Percentiles rank a stretch among this genome's conserved stretches.
Conservation (phyloP, 805 yeast genomes). For the Yamadazyma scolyti region DNA sequence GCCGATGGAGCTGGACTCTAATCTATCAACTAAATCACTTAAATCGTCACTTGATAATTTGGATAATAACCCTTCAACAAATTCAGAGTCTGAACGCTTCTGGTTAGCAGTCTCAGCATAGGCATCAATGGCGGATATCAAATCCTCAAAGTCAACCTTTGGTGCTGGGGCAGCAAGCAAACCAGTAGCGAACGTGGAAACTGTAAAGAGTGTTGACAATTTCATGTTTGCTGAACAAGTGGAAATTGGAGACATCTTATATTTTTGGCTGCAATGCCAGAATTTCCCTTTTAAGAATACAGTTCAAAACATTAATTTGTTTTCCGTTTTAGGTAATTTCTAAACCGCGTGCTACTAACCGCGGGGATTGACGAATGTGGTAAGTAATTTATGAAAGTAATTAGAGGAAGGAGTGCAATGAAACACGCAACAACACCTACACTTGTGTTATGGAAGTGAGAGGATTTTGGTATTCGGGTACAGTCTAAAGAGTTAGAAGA, state of each 20-base stretch:
- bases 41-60: slow-evolving; percentile 7
- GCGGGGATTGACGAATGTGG: too few relatives aligned
- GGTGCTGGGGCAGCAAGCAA: slow-evolving; percentile 12
- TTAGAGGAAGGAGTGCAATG: too few relatives aligned
- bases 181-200: slow-evolving; percentile 11
- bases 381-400: too few relatives aligned
- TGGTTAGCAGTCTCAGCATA: slow-evolving; percentile 4
- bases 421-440: too few relatives aligned
- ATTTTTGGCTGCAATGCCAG: too few relatives aligned
- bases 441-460: too few relatives aligned
- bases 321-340: slow-evolving; percentile 4
- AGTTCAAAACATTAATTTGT: slow-evolving; percentile 5
- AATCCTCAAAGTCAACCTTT: slow-evolving; percentile 5
- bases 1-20: slow-evolving; percentile 6
- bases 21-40: slow-evolving; percentile 7
- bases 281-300: slow-evolving; percentile 8
- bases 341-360: too few relatives aligned
- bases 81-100: slow-evolving; percentile 7
- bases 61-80: slow-evolving; percentile 5
- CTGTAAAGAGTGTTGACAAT: slow-evolving; percentile 9
- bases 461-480: too few relatives aligned
- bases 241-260: neutral
- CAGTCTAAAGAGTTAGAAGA: too few relatives aligned
- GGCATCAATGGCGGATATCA: slow-evolving; percentile 8
- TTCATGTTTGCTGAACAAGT: slow-evolving; percentile 6